These are phyloP conservation scores for Stevia rebaudiana DNA, from an alignment of 140 eudicot genomes.

Conservation along the genomic window DNA sequence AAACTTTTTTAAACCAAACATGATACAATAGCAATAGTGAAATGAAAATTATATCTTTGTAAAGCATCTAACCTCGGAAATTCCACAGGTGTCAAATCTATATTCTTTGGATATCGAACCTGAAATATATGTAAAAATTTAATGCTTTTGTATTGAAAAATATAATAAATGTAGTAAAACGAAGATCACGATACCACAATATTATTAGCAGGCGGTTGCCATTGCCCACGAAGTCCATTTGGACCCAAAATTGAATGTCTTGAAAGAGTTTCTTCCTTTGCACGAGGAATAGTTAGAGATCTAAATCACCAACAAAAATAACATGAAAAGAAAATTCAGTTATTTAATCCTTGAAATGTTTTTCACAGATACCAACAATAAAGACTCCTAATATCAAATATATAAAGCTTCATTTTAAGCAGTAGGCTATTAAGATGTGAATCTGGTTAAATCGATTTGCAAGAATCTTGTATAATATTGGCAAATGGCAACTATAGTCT, in stretches of 20 bases:
- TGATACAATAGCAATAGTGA: neutral
- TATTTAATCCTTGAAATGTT: neutral
- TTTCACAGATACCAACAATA: neutral
- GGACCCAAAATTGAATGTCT: conserved; percentile 94
- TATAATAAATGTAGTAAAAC: neutral
- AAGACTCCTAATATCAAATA: neutral
- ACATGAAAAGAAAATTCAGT: neutral
- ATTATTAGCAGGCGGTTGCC: conserved; percentile 62
- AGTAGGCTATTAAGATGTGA: neutral
- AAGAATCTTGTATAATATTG: neutral
- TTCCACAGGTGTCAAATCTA: conserved; percentile 70
- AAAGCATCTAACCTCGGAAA: conserved; percentile 59
- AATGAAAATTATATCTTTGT: neutral
- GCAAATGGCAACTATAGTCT: neutral
- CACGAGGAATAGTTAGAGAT: conserved; percentile 61
- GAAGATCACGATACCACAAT: conserved; percentile 42
- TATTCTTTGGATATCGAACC: conserved; percentile 80
- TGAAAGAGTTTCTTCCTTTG: conserved; percentile 85
- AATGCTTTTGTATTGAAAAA: neutral
- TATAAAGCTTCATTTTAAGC: neutral
- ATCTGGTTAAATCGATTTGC: neutral
- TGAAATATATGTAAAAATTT: conserved; percentile 19
- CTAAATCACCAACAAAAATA: conserved; percentile 32
- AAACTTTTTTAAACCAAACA: neutral
- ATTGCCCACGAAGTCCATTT: conserved; percentile 82